A percentile compares a stretch with the other conserved stretches of the same genome.
These are phyloP conservation scores for Cymbopogon flexuosus DNA, from an alignment of 202 grass and related monocot species.

Conservation along the genomic window DNA sequence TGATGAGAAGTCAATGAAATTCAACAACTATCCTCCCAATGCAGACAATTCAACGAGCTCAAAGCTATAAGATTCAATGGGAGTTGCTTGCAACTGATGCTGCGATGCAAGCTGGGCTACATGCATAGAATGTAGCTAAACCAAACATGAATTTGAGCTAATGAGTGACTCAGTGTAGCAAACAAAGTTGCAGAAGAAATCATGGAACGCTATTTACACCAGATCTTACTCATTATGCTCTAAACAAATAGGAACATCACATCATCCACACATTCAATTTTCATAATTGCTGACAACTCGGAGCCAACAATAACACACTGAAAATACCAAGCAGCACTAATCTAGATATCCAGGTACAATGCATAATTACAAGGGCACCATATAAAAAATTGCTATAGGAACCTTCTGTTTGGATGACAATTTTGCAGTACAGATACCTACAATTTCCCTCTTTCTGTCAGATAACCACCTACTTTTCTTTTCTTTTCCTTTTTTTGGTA, in stretches of 20 bases:
- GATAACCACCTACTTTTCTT: neutral
- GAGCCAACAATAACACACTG: neutral
- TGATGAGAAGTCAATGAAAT: neutral
- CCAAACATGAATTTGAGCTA: neutral
- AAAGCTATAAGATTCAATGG: neutral
- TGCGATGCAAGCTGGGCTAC: neutral
- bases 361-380: neutral
- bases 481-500: neutral
- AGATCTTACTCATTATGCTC: neutral
- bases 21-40: neutral
- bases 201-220: neutral
- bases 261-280: neutral
- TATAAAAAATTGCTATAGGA: neutral
- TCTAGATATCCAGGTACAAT: neutral
- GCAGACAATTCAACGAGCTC: neutral
- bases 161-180: neutral
- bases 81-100: neutral
- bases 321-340: neutral
- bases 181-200: neutral
- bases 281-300: neutral
- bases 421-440: neutral
- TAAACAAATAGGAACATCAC: neutral
- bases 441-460: neutral
- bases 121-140: neutral
- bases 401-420: neutral